A percentile compares a stretch with the other conserved stretches of the same genome.
These are phyloP conservation scores for Achaetomium macrosporum DNA, from an alignment of 2,329 filamentous ascomycete species.

Conservation along the genomic window DNA sequence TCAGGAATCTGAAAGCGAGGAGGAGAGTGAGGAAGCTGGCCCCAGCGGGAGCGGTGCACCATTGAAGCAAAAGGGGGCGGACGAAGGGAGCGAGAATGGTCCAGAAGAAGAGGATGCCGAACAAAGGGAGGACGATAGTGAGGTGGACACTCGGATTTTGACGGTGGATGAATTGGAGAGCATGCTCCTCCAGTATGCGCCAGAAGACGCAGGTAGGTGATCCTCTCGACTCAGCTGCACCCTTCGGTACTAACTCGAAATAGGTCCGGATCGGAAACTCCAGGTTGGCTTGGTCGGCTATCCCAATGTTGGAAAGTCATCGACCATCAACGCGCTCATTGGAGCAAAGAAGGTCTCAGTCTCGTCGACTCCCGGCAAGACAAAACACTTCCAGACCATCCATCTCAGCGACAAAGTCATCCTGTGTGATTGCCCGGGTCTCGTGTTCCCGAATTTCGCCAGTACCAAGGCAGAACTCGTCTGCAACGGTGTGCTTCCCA, in stretches of 20 bases:
- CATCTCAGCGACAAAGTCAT: constrained; percentile 85
- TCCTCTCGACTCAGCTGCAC: too few species aligned
- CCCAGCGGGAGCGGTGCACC: constrained; percentile 17
- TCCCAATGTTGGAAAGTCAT: constrained; percentile 98
- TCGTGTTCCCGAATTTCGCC: constrained; percentile 97
- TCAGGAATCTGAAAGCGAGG: constrained; percentile 33
- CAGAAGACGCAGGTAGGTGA: constrained; percentile 45
- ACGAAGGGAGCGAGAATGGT: constrained; percentile 16
- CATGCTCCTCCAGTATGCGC: constrained; percentile 72
- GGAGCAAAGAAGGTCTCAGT: constrained; percentile 98
- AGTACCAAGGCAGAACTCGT: constrained; percentile 95
- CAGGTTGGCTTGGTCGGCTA: constrained; percentile 94
- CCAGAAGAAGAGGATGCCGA: constrained; percentile 31
- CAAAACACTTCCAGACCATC: constrained; percentile 98
- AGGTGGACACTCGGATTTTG: constrained; percentile 69
- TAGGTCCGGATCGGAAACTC: constrained; percentile 57
- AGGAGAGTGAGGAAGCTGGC: constrained; percentile 28
- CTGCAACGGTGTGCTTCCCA: constrained; percentile 88
- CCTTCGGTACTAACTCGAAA: neutral
- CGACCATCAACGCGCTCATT: constrained; percentile 97
- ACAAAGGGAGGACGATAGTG: constrained; percentile 33
- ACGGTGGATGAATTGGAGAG: constrained; percentile 89
- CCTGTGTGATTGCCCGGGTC: constrained; percentile 94
- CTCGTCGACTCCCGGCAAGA: constrained; percentile 94
- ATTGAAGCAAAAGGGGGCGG: constrained; percentile 9